phyloP scores from a whole-genome alignment of 2,329 filamentous ascomycete species.

The Diaporthe ilicicola region DNA sequence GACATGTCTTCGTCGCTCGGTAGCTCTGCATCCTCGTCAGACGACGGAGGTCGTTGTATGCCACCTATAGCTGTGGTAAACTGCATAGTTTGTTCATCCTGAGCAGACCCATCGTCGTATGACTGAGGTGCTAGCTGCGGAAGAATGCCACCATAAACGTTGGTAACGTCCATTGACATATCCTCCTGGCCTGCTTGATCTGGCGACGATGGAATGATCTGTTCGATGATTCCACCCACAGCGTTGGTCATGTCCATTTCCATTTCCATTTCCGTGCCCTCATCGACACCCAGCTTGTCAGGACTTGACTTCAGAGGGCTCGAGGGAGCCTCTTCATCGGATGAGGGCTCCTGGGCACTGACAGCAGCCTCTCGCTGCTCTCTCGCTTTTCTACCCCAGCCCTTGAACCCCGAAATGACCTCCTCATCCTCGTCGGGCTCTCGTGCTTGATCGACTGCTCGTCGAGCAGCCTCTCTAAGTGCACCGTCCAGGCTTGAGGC shows the following conservation, averaged over 20 bases:
- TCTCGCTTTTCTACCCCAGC: slow-evolving; percentile 71
- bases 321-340: slow-evolving; percentile 20
- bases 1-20: slow-evolving; percentile 75
- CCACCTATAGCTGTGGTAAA: slow-evolving; percentile 81
- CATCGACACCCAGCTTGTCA: slow-evolving; percentile 42
- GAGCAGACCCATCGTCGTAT: slow-evolving; percentile 45
- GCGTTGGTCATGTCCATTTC: slow-evolving; percentile 67
- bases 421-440: slow-evolving; percentile 66
- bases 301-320: slow-evolving; percentile 31
- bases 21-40: slow-evolving; percentile 46
- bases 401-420: slow-evolving; percentile 76
- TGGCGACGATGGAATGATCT: slow-evolving; percentile 28
- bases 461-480: slow-evolving; percentile 76
- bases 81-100: slow-evolving; percentile 80
- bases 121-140: slow-evolving; percentile 44
- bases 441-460: slow-evolving; percentile 77
- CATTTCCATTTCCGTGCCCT: slow-evolving; percentile 59
- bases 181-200: slow-evolving; percentile 67
- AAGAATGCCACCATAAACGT: slow-evolving; percentile 82
- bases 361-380: slow-evolving; percentile 56
- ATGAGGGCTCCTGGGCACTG: slow-evolving; percentile 13
- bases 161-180: slow-evolving; percentile 95
- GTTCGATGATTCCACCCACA: slow-evolving; percentile 51
- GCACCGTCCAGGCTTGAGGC: slow-evolving; percentile 81
- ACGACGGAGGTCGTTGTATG: slow-evolving; percentile 57